Conservation (phyloP, 768 basidiomycete species). For the Boletus vermiculosoides region DNA sequence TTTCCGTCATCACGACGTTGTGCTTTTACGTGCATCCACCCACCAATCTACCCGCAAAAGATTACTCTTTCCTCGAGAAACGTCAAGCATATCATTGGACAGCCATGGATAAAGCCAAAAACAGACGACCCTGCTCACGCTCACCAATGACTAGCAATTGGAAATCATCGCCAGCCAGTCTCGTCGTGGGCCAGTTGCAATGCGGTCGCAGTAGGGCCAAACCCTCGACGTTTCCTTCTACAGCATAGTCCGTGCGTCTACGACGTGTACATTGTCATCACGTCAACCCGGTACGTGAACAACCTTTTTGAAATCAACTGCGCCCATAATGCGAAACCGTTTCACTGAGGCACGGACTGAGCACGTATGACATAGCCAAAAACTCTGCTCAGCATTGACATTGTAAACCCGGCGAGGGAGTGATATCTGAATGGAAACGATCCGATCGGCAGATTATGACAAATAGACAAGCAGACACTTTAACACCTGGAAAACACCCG, state of each 20-base stretch:
- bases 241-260: neutral
- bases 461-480: neutral
- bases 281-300: neutral
- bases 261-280: slow-evolving; percentile 8
- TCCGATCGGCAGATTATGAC: slow-evolving; percentile 9
- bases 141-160: neutral
- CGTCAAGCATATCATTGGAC: too few relatives aligned
- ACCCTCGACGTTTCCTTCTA: neutral
- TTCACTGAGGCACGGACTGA: neutral
- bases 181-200: neutral
- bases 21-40: neutral
- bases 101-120: too few relatives aligned
- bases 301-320: neutral
- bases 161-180: neutral
- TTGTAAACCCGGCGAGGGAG: neutral
- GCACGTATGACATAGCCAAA: slow-evolving; percentile 5
- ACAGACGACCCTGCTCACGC: too few relatives aligned
- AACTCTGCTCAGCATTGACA: slow-evolving; percentile 3
- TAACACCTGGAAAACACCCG: neutral
- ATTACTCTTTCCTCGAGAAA: too few relatives aligned
- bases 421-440: neutral
- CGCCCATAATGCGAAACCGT: slow-evolving; percentile 7
- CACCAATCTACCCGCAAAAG: too few relatives aligned
- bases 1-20: neutral
- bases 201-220: neutral